A percentile compares a stretch with the other conserved stretches of the same genome.
Evolutionary conservation across 2,329 filamentous ascomycete species (phyloP).

Genomic region (Colletotrichum higginsianum): DNA sequence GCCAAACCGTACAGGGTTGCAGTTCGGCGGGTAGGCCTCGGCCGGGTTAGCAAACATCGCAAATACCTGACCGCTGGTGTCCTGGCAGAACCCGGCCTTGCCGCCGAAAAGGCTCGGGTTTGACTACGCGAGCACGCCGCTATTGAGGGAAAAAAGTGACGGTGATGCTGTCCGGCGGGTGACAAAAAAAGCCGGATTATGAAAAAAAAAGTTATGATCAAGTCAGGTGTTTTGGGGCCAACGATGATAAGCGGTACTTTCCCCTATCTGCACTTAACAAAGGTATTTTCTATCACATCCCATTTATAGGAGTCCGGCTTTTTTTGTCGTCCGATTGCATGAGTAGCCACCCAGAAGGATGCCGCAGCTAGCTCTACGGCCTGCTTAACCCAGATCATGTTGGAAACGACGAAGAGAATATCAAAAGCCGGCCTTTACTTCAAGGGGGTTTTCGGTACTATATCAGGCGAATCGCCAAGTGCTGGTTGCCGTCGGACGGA

Average conservation of each 20-base stretch:
- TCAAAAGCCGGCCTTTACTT: not conserved
- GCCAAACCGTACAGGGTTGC: slow-evolving; percentile 7
- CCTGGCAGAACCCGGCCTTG: slow-evolving; percentile 39
- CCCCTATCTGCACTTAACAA: too few relatives aligned
- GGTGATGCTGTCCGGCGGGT: slow-evolving; percentile 21
- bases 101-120: slow-evolving; percentile 34
- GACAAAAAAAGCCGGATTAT: too few relatives aligned
- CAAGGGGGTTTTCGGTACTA: not conserved
- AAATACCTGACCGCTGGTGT: slow-evolving; percentile 20
- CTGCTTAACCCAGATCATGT: slow-evolving; percentile 21
- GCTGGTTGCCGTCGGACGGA: not conserved
- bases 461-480: not conserved
- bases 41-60: slow-evolving; percentile 34
- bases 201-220: too few relatives aligned
- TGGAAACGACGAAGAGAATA: not conserved
- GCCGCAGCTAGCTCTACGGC: slow-evolving; percentile 14
- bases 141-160: slow-evolving; percentile 30
- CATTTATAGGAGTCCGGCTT: too few relatives aligned
- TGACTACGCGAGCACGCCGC: slow-evolving; percentile 30
- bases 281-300: too few relatives aligned
- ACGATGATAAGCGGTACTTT: too few relatives aligned
- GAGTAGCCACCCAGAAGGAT: not conserved
- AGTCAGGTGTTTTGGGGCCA: too few relatives aligned
- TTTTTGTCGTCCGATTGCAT: not conserved
- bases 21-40: slow-evolving; percentile 33